Conservation (phyloP, 306 rosid genomes). For the Lathyrus tuberosus region DNA sequence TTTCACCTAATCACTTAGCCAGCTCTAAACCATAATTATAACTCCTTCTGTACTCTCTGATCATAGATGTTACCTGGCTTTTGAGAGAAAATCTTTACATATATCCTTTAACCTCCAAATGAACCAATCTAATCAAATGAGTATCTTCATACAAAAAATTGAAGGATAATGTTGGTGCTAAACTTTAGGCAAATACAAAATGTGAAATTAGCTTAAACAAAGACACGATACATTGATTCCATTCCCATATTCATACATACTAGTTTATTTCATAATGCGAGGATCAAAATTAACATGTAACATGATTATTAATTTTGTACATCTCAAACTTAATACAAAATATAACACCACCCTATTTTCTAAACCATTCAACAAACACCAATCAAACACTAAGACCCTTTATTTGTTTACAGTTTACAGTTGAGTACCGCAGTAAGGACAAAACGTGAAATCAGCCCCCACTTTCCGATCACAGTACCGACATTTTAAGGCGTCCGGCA, state of each 20-base stretch:
- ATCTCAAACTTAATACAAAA: no score
- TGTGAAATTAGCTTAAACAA: not conserved
- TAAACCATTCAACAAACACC: not conserved
- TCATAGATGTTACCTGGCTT: no score
- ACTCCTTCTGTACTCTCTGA: no score
- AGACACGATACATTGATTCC: not conserved
- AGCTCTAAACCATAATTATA: no score
- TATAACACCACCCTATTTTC: not conserved
- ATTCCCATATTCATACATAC: not conserved
- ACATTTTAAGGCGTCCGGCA: constrained; percentile 49
- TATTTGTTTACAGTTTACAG: constrained; percentile 47
- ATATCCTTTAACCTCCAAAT: no score
- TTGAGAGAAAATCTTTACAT: no score
- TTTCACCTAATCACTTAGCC: no score
- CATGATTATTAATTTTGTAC: not conserved
- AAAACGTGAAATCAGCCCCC: constrained; percentile 66
- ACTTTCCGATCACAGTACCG: constrained; percentile 62
- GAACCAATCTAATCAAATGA: no score
- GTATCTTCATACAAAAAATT: no score
- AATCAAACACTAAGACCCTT: not conserved
- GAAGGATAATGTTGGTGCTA: no score
- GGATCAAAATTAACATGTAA: not conserved
- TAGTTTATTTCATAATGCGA: not conserved
- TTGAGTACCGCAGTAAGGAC: constrained; percentile 81
- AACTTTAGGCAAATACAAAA: not conserved